Conservation (phyloP, 2,329 filamentous ascomycete species). For the Polychaeton citri region DNA sequence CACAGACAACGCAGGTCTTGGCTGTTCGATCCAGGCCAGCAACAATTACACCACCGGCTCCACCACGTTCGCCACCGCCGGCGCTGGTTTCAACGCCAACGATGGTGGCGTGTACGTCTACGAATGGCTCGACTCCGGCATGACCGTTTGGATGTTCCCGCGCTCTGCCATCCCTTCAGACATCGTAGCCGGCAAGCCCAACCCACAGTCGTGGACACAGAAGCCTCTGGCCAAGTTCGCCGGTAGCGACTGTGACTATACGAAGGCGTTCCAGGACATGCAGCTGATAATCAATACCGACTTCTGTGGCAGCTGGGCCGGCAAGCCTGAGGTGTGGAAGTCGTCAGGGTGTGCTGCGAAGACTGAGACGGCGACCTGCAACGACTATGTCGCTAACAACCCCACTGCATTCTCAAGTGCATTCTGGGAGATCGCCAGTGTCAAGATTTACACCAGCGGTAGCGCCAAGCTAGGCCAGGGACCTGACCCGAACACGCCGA, state of each 20-base stretch:
- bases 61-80: constrained; percentile 23
- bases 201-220: constrained; percentile 53
- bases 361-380: constrained; percentile 46
- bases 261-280: constrained; percentile 55
- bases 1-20: constrained; percentile 28
- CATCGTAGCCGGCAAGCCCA: constrained; percentile 44
- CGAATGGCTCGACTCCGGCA: constrained; percentile 54
- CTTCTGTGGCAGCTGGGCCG: constrained; percentile 83
- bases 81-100: constrained; percentile 38
- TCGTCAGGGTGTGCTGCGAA: constrained; percentile 46
- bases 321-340: constrained; percentile 44
- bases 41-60: constrained; percentile 36
- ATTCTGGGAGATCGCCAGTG: constrained; percentile 64
- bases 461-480: neutral
- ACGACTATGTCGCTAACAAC: constrained; percentile 58
- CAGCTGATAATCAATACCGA: constrained; percentile 70
- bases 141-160: constrained; percentile 73
- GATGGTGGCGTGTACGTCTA: constrained; percentile 34
- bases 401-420: constrained; percentile 56
- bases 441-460: constrained; percentile 42
- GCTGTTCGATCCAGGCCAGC: constrained; percentile 33
- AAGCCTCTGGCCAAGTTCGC: constrained; percentile 54
- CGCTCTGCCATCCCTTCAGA: constrained; percentile 53
- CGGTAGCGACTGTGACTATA: constrained; percentile 54
- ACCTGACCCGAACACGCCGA: neutral